phyloP scores from a whole-genome alignment of 345 rosid species.

The Ailanthus altissimus region DNA sequence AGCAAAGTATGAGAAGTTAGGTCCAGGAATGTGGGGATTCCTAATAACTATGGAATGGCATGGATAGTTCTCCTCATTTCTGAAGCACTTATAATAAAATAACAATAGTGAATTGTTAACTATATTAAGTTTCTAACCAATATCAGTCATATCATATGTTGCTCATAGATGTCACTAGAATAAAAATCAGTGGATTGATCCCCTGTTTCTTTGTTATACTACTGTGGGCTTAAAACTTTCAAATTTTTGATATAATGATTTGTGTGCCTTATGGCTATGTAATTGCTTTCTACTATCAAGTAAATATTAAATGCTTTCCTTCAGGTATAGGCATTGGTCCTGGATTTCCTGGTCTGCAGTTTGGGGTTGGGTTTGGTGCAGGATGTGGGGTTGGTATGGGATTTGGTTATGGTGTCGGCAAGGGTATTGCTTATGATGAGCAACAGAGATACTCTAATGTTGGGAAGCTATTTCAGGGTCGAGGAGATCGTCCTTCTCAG shows the following conservation, averaged over 20 bases:
- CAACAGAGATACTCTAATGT: slow-evolving; percentile 48
- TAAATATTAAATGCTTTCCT: slow-evolving; percentile 14
- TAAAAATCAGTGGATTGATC: not conserved
- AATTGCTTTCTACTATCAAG: not conserved
- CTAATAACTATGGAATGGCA: not conserved
- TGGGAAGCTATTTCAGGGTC: slow-evolving; percentile 37
- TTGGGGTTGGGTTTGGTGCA: slow-evolving; percentile 75
- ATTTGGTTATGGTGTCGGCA: slow-evolving; percentile 82
- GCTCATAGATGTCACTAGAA: not conserved
- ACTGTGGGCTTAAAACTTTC: not conserved
- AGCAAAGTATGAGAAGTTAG: not conserved
- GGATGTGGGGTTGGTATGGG: slow-evolving; percentile 93
- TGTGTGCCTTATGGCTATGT: not conserved
- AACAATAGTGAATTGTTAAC: not conserved
- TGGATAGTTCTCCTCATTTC: not conserved
- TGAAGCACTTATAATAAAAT: not conserved
- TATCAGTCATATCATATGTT: not conserved
- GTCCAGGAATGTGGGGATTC: not conserved
- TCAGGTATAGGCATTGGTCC: slow-evolving; percentile 82
- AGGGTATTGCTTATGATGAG: slow-evolving; percentile 72
- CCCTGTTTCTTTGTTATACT: not conserved
- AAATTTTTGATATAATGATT: not conserved
- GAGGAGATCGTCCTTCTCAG: slow-evolving; percentile 43
- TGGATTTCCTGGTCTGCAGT: slow-evolving; percentile 78
- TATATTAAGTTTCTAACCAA: not conserved